Evolutionary conservation across 306 rosid species (phyloP), one percentile per base, ranked within the genome.

Genomic region (Albizia julibrissin): DNA sequence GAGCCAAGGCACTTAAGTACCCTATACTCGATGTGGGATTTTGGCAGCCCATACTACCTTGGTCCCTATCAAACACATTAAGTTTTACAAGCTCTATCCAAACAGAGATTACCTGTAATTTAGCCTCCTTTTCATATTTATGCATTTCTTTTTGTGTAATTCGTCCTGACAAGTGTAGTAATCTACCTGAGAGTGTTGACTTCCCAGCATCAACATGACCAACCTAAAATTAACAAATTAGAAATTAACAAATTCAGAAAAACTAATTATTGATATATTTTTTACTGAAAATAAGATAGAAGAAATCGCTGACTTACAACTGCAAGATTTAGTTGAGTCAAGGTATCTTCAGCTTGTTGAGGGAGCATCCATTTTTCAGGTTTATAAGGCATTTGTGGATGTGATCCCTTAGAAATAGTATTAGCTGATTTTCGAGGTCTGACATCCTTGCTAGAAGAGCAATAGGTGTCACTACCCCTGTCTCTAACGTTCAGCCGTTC

Each of bases 201-300:
- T 95, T 95, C 85, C 99, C 99, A 80, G 99, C 92, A 91, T 95
- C 99, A 85, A 95, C 99, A 82, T 95, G 99, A 49, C 99, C 99
- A 84, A 95, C 97, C 99, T 95, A 84, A 85, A 89, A 80, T 85
- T 58, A 72, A 85, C 71, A 90, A 65, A 77, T 84, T 75, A 50
- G 14, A 78, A 29, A 29, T 29, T 29, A 29, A 29, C 1, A 86
- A 74, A 69, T 50, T 64, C 16, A 75, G 42, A 83, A 77, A 75
- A 76, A 50, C 49, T 62, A 14, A 49, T 52, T 39, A 81, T 50
- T 44, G 44, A 79, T 42, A 64, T 75, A 50, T 13, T 16, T 61
- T 58, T 77, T 82, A 54, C 69, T 39, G 67, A 78, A 73, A 67
- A 65, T 62, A 81, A 58, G 72, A 84, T 34, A 74, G 39, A 76